Evolutionary conservation across 257 asterid species (phyloP).

Genomic region (Capsicum pubescens): DNA sequence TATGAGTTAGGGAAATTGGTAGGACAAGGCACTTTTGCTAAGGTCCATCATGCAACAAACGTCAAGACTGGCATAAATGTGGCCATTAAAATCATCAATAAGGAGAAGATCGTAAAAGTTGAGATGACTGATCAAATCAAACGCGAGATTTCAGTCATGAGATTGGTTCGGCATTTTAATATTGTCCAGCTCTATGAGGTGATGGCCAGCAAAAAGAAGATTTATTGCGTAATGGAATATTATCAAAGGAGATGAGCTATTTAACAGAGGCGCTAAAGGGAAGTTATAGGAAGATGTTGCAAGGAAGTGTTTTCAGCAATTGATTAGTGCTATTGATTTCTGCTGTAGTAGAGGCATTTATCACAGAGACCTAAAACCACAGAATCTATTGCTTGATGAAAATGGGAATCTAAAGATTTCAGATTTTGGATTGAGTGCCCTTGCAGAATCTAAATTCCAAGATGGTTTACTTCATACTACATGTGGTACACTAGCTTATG

Average conservation of each 20-base stretch:
- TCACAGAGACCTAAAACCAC: constrained; percentile 56
- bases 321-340: constrained; percentile 52
- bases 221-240: constrained; percentile 53
- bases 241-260: constrained; percentile 54
- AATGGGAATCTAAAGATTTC: constrained; percentile 49
- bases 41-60: constrained; percentile 76
- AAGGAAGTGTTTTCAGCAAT: constrained; percentile 52
- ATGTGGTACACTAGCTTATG: constrained; percentile 89
- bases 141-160: constrained; percentile 57
- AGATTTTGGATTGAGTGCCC: constrained; percentile 59
- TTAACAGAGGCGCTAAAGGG: constrained; percentile 47
- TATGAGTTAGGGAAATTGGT: constrained; percentile 81
- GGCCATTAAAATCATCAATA: constrained; percentile 76
- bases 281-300: constrained; percentile 52
- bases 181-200: constrained; percentile 54
- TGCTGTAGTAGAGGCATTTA: constrained; percentile 53
- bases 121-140: constrained; percentile 57
- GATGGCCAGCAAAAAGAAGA: constrained; percentile 51
- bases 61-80: constrained; percentile 54
- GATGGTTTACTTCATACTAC: constrained; percentile 76
- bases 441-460: constrained; percentile 58
- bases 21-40: constrained; percentile 91
- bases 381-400: constrained; percentile 54
- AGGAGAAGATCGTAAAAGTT: constrained; percentile 47
- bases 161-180: constrained; percentile 46